Evolutionary conservation across 345 rosid genomes (phyloP).

Genomic region (Ailanthus altissimus): DNA sequence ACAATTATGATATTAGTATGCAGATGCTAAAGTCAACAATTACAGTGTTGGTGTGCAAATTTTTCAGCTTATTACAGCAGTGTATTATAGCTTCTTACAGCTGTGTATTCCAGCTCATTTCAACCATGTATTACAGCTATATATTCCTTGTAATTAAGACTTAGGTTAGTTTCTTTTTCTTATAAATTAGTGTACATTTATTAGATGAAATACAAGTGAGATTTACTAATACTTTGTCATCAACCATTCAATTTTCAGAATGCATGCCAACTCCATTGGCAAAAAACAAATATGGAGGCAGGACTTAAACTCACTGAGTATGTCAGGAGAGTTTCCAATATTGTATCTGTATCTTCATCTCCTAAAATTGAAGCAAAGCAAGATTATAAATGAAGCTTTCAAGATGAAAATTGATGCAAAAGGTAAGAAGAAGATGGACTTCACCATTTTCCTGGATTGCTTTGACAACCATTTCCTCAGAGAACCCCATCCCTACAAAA

Average conservation of each 20-base stretch:
- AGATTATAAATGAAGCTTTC: slow-evolving; percentile 2
- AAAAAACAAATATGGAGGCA: background rate
- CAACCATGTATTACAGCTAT: too few relatives aligned
- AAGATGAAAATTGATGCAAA: background rate
- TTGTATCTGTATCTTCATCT: slow-evolving; percentile 51
- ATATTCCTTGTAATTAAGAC: too few relatives aligned
- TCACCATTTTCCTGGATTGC: slow-evolving; percentile 57
- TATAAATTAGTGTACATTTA: too few relatives aligned
- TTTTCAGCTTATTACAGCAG: too few relatives aligned
- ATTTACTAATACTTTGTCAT: too few relatives aligned
- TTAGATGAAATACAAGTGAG: too few relatives aligned
- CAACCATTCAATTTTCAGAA: background rate
- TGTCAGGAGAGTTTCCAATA: slow-evolving; percentile 60
- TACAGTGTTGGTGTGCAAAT: too few relatives aligned
- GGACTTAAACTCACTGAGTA: slow-evolving; percentile 42
- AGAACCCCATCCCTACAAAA: slow-evolving; percentile 59
- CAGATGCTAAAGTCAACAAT: too few relatives aligned
- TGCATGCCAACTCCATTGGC: background rate
- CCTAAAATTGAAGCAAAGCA: slow-evolving; percentile 40
- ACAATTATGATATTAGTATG: too few relatives aligned
- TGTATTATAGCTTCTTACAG: too few relatives aligned
- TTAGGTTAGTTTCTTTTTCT: too few relatives aligned
- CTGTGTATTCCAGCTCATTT: too few relatives aligned
- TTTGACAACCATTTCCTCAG: slow-evolving; percentile 46
- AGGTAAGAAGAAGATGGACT: slow-evolving; percentile 3